Base-by-base conservation (phyloP, 345 rosid genomes). In the Noccaea bulbosa region DNA sequence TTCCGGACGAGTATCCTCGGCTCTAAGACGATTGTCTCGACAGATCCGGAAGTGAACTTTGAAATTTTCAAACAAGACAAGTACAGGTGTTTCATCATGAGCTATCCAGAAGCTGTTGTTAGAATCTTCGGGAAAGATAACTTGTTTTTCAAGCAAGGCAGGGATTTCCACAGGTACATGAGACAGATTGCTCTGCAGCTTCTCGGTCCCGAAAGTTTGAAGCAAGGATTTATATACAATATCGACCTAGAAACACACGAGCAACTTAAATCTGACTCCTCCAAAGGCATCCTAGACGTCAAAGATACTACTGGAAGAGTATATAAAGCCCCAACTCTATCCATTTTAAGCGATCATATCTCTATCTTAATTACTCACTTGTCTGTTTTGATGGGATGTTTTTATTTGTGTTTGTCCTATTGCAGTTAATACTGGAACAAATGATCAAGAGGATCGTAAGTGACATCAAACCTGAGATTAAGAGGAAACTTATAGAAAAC, bases 21-120 rank as follows among this genome's bases (percentile, higher is more conserved):
- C 4, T 59, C 63, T 3, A 78, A 64, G 16, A 50, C 81, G 9
- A 48, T 84, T 17, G 58, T 81, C 2, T 78, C 83, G 8, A 77
- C 82, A 0, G 89, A 87, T 16, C 60, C 74, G 0, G 83, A 81
- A 8, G 69, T 80, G 30, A 81, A 80, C n/a, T 69, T 70, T 17
- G 62, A 53, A 33, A 80, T 83, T 17, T 72, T 84, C 63, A 83
- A 58, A 24, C 79, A 81, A 69, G 89, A 87, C 34, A 81, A n/a
- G n/a, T n/a, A 78, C 69, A 78, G 22, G 43, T 62, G 66, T 5
- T 79, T 82, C 47, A 12, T 56, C 10, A 12, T 77, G 24, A 77
- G 80, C 61, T 83, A 73, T 49, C 67, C 77, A 2, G 81, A 81
- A 7, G 75, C 81, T 24, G 53, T 83, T 34, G 59, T 22, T 8